Evolutionary conservation across 1,284 basidiomycete species (phyloP).

Genomic region (Schizophyllum amplum): DNA sequence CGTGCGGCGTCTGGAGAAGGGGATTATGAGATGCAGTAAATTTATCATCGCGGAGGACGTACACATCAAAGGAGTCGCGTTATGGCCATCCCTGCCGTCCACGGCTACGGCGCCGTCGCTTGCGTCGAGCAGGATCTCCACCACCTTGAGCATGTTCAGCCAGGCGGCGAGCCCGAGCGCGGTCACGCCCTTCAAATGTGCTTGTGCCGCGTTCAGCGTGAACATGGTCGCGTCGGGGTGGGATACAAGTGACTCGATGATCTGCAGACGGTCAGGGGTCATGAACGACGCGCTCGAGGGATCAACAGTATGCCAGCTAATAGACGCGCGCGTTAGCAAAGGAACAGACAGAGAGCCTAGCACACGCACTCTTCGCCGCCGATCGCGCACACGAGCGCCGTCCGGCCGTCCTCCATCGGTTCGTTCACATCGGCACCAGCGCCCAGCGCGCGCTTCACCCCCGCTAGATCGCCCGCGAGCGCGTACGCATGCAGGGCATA

Average conservation of each 20-base stretch:
- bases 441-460: conserved; percentile 42
- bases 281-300: conserved; percentile 58
- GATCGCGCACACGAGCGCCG: conserved; percentile 55
- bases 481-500: conserved; percentile 49
- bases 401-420: conserved; percentile 48
- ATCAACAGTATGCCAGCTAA: conserved; percentile 58
- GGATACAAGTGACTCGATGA: conserved; percentile 42
- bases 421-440: conserved; percentile 61
- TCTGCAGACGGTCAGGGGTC: conserved; percentile 43
- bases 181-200: conserved; percentile 58
- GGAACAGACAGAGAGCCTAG: conserved; percentile 2
- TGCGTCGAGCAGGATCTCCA: conserved; percentile 49
- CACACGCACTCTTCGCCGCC: conserved; percentile 55
- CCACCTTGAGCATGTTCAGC: conserved; percentile 52
- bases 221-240: conserved; percentile 40
- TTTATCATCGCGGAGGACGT: conserved; percentile 23
- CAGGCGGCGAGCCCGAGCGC: conserved; percentile 70
- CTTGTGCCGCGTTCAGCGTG: conserved; percentile 61
- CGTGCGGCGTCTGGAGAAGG: conserved; percentile 55
- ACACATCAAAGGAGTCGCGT: conserved; percentile 76
- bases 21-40: conserved; percentile 11
- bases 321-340: neutral
- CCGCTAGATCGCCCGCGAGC: conserved; percentile 44
- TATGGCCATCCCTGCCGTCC: conserved; percentile 61
- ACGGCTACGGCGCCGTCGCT: conserved; percentile 55